These are phyloP conservation scores for Diplocarpon mali DNA, from an alignment of 2,329 filamentous ascomycete species.

Conservation along the genomic window DNA sequence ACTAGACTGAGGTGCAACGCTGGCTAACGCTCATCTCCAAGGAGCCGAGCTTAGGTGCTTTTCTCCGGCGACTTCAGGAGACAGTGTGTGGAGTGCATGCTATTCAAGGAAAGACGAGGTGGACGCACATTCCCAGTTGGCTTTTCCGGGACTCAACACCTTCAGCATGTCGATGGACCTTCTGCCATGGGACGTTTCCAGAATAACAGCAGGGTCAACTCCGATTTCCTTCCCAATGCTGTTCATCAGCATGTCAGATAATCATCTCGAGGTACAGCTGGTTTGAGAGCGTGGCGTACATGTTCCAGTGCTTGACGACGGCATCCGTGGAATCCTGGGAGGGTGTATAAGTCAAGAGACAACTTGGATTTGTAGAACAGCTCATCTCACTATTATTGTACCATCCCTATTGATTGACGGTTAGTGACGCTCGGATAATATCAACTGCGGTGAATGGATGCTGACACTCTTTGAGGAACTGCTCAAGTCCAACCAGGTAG, in stretches of 20 bases:
- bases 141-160: slow-evolving; percentile 63
- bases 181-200: slow-evolving; percentile 84
- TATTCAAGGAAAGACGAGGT: neutral
- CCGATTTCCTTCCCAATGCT: slow-evolving; percentile 77
- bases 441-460: neutral
- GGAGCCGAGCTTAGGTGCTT: no score
- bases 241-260: slow-evolving; percentile 8
- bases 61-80: no score
- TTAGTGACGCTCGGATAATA: neutral
- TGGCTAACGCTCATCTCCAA: no score
- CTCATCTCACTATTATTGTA: slow-evolving; percentile 52
- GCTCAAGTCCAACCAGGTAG: neutral
- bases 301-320: slow-evolving; percentile 67
- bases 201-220: slow-evolving; percentile 71
- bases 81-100: neutral
- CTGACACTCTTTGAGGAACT: neutral
- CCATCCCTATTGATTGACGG: slow-evolving; percentile 32
- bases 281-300: slow-evolving; percentile 18
- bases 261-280: neutral
- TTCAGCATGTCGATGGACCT: slow-evolving; percentile 78
- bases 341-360: neutral
- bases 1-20: no score
- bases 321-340: slow-evolving; percentile 54
- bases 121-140: slow-evolving; percentile 82
- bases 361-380: neutral